Evolutionary conservation across 768 basidiomycete genomes (phyloP).

Genomic region (Fomitopsis pulvina): DNA sequence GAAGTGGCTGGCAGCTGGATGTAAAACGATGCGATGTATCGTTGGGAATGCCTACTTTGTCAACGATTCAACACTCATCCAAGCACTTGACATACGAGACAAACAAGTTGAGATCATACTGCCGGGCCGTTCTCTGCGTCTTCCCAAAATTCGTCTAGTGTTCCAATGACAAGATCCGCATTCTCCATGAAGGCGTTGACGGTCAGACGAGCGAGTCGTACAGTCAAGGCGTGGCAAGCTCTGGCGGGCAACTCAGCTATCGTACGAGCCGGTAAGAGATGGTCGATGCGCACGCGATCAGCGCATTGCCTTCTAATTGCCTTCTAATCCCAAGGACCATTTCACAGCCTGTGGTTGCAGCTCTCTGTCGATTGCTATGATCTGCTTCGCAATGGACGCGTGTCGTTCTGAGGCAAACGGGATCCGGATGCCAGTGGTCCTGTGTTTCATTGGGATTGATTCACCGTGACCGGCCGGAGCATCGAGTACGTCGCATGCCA

Average conservation of each 20-base stretch:
- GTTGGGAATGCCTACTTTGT: constrained; percentile 8
- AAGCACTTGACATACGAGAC: too few species aligned
- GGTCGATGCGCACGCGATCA: constrained; percentile 62
- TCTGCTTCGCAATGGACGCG: constrained; percentile 74
- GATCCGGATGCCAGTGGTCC: constrained; percentile 67
- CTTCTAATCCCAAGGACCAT: constrained; percentile 57
- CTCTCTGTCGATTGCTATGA: constrained; percentile 83
- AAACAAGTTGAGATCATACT: constrained; percentile 9
- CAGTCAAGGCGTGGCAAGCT: constrained; percentile 68
- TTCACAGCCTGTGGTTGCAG: constrained; percentile 77
- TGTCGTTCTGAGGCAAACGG: constrained; percentile 73
- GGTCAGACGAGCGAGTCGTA: constrained; percentile 78
- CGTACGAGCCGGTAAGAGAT: not conserved
- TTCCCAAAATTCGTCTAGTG: constrained; percentile 73
- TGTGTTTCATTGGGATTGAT: too few species aligned
- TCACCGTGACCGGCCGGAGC: too few species aligned
- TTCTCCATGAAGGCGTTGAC: constrained; percentile 88
- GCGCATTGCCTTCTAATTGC: constrained; percentile 57
- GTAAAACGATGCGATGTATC: constrained; percentile 17
- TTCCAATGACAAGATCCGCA: constrained; percentile 77
- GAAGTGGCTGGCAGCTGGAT: constrained; percentile 14
- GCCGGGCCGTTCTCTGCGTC: constrained; percentile 37
- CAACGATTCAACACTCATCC: too few species aligned
- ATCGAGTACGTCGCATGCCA: too few species aligned
- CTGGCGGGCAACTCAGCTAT: constrained; percentile 29